phyloP scores from a whole-genome alignment of 2,329 filamentous ascomycete species.

The Nigrospora oryzae region DNA sequence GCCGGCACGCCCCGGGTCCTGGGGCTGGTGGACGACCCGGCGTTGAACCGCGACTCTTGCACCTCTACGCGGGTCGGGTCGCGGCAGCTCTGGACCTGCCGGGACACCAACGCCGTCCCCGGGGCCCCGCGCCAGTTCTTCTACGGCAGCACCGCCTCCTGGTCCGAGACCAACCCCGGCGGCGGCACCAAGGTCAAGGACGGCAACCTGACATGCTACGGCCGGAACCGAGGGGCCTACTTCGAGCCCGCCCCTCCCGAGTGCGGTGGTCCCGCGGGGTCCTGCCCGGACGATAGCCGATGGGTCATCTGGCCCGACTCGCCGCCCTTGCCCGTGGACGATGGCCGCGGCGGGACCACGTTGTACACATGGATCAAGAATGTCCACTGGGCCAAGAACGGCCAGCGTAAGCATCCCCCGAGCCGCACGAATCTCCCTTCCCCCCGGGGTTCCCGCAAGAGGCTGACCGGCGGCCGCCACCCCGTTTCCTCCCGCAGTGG shows the following conservation, averaged over 20 bases:
- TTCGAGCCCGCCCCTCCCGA: constrained; percentile 7
- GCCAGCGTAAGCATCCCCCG: too few relatives aligned
- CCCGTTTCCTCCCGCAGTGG: constrained; percentile 8
- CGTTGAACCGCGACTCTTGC: constrained; percentile 11
- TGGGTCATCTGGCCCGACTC: too few relatives aligned
- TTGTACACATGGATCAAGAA: too few relatives aligned
- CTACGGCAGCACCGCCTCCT: constrained; percentile 16
- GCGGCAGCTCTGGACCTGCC: constrained; percentile 10
- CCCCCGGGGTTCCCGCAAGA: too few relatives aligned
- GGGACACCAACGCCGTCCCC: constrained; percentile 7
- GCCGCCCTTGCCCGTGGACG: too few relatives aligned
- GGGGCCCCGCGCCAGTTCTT: constrained; percentile 11
- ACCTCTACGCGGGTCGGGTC: constrained; percentile 7
- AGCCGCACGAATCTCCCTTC: too few relatives aligned
- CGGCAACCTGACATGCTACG: constrained; percentile 1
- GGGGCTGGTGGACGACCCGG: too few relatives aligned
- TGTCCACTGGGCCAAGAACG: too few relatives aligned
- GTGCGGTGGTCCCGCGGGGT: constrained; percentile 3
- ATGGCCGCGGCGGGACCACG: too few relatives aligned
- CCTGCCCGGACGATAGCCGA: constrained; percentile 1
- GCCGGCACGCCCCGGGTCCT: too few relatives aligned
- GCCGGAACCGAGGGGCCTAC: constrained; percentile 5
- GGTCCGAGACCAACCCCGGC: constrained; percentile 1
- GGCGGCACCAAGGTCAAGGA: neutral
- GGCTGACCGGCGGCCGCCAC: too few relatives aligned